Conservation (phyloP, 495 filamentous ascomycete species). For the Penicillium robsamsonii region DNA sequence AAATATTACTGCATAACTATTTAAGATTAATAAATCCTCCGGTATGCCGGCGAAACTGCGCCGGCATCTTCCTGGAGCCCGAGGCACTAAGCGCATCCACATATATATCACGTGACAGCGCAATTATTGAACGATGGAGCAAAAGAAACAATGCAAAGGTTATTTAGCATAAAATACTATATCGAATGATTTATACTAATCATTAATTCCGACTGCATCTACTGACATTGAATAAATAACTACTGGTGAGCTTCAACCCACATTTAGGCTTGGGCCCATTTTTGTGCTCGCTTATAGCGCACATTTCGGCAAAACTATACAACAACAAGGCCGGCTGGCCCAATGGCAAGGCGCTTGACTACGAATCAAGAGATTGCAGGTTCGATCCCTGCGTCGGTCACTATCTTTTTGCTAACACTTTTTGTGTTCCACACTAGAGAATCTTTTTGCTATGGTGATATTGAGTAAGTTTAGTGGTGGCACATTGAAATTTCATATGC, state of each 20-base stretch:
- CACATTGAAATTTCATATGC: no score
- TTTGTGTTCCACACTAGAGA: neutral
- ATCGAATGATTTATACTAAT: neutral
- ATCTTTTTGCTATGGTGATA: no score
- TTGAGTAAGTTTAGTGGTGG: neutral
- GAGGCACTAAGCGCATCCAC: no score
- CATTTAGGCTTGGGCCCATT: neutral
- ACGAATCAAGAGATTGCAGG: constrained; percentile 63
- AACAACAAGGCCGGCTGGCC: constrained; percentile 47
- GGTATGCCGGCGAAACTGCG: no score
- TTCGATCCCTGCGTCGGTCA: constrained; percentile 43
- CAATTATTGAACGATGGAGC: neutral
- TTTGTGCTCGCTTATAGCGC: neutral
- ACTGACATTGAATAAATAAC: neutral
- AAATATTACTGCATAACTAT: no score
- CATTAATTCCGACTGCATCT: neutral
- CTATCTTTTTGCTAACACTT: neutral
- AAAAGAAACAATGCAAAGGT: neutral
- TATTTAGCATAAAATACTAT: neutral
- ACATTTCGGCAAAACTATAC: neutral
- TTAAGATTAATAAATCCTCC: no score
- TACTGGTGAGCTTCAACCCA: neutral
- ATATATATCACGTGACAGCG: neutral
- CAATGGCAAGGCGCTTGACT: constrained; percentile 73
- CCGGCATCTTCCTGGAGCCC: no score